phyloP scores from a whole-genome alignment of 1,139 yeast genomes.

The Geotrichum reessii region DNA sequence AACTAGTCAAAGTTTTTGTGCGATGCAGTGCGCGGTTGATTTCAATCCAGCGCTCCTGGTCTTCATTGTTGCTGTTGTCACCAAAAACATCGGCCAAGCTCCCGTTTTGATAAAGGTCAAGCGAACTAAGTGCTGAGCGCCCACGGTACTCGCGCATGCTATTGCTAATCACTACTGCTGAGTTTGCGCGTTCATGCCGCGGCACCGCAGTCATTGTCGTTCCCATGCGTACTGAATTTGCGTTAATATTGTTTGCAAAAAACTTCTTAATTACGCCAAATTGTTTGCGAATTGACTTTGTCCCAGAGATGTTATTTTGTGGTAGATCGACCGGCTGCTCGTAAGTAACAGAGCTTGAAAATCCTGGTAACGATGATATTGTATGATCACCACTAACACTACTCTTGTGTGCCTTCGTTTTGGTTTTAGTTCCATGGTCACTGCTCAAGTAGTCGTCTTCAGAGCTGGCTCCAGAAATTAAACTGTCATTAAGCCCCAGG shows the following conservation, averaged over 20 bases:
- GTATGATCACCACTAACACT: background rate
- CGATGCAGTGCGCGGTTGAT: conserved; percentile 61
- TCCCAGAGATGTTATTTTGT: background rate
- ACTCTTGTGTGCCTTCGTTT: background rate
- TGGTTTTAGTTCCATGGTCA: background rate
- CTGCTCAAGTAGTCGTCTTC: background rate
- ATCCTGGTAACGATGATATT: background rate
- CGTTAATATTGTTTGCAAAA: background rate
- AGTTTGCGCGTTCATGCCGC: background rate
- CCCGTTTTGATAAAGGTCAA: background rate
- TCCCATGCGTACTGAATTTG: background rate
- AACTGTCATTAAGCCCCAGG: background rate
- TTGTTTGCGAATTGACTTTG: background rate
- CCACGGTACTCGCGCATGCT: background rate
- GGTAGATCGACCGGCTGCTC: background rate
- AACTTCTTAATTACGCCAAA: background rate
- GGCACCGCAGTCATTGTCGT: background rate
- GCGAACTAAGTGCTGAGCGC: background rate
- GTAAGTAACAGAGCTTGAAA: background rate
- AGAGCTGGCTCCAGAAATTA: background rate
- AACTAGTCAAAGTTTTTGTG: conserved; percentile 63
- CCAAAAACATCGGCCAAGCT: background rate
- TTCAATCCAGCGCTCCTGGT: conserved; percentile 41
- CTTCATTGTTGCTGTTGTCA: background rate
- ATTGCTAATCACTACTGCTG: background rate